Conservation (phyloP, 441 rosid genomes). For the Euphorbia corollata region DNA sequence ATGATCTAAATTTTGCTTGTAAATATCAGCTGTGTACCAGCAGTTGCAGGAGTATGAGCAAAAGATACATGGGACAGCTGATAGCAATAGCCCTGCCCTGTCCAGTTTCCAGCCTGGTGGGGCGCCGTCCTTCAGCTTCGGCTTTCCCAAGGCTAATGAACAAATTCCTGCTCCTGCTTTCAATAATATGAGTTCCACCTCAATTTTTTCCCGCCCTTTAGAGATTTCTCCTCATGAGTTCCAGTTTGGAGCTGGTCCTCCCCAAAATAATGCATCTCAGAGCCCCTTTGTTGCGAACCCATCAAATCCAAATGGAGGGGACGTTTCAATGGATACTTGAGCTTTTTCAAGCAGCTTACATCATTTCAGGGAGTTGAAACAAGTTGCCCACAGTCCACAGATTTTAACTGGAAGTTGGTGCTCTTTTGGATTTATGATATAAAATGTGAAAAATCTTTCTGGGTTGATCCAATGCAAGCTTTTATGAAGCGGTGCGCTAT, state of each 20-base stretch:
- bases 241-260: conserved; percentile 58
- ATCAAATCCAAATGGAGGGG: conserved; percentile 37
- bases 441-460: neutral
- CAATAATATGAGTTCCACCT: conserved; percentile 34
- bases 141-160: conserved; percentile 42
- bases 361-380: conserved; percentile 19
- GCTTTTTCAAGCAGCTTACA: neutral
- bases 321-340: conserved; percentile 66
- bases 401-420: conserved; percentile 15
- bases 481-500: neutral
- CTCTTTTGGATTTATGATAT: neutral
- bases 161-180: conserved; percentile 46
- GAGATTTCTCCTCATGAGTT: conserved; percentile 48
- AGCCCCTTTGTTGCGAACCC: conserved; percentile 12
- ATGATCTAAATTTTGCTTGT: neutral
- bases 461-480: conserved; percentile 3
- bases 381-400: conserved; percentile 17
- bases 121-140: conserved; percentile 44
- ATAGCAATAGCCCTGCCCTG: conserved; percentile 24
- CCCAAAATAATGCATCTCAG: conserved; percentile 13
- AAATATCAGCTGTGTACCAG: conserved; percentile 39
- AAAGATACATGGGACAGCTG: conserved; percentile 32
- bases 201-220: conserved; percentile 47
- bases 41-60: conserved; percentile 52
- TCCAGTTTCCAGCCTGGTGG: conserved; percentile 24